Percentiles rank a stretch among this genome's conserved stretches.
These are phyloP conservation scores for Vitis hybrid DNA, from an alignment of 177 flowering plant genomes.

Conservation along the genomic window DNA sequence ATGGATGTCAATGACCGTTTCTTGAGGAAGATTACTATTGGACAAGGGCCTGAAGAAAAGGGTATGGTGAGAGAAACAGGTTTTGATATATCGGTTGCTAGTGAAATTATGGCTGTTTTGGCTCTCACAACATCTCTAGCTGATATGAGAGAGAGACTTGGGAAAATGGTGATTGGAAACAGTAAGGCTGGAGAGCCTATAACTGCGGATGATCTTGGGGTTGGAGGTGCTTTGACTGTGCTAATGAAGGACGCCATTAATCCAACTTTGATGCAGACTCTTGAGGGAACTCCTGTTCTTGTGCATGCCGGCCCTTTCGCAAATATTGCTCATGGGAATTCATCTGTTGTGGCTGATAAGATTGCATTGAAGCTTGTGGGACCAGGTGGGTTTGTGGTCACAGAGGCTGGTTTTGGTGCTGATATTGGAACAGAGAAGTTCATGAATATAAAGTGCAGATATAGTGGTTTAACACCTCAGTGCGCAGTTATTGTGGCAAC, in stretches of 20 bases:
- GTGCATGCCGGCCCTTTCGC: constrained; percentile 99
- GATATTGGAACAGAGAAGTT: constrained; percentile 98
- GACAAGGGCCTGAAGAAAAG: constrained; percentile 98
- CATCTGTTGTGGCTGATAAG: constrained; percentile 93
- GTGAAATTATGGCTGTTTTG: constrained; percentile 99
- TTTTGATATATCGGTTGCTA: constrained; percentile 97
- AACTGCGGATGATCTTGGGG: constrained; percentile 97
- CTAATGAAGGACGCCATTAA: constrained; percentile 98
- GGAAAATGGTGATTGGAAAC: constrained; percentile 94
- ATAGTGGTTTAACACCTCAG: constrained; percentile 89
- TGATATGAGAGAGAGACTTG: constrained; percentile 97
- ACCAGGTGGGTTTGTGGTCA: constrained; percentile 91
- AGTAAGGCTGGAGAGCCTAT: constrained; percentile 91
- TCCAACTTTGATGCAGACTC: constrained; percentile 98
- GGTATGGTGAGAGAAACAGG: constrained; percentile 97
- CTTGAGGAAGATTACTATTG: constrained; percentile 86
- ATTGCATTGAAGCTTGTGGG: constrained; percentile 94
- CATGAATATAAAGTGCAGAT: constrained; percentile 93
- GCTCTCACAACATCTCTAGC: constrained; percentile 91
- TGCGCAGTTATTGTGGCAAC: constrained; percentile 98
- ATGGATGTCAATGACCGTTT: constrained; percentile 98
- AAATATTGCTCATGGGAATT: constrained; percentile 97
- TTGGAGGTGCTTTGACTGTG: constrained; percentile 96
- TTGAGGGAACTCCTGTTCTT: constrained; percentile 97
- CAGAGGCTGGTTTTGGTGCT: constrained; percentile 99